phyloP scores from a whole-genome alignment of 345 rosid genomes.

The Eucalyptus pauciflora region DNA sequence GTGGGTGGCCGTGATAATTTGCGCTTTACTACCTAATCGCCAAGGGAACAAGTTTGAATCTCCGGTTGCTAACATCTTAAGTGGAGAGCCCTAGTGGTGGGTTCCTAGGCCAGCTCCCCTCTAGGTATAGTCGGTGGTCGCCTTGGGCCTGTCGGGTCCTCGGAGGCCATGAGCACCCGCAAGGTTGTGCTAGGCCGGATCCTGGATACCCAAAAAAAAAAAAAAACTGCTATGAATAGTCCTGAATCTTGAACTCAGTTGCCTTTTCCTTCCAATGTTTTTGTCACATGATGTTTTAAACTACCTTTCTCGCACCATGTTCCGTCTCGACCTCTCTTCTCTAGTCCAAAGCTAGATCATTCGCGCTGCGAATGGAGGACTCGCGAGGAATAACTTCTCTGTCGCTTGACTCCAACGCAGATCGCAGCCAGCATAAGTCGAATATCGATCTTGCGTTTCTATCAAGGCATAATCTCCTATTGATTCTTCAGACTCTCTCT shows the following conservation, averaged over 20 bases:
- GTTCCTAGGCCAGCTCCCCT: fast-evolving
- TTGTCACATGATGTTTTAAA: neutral
- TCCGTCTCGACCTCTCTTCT: neutral
- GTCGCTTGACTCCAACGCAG: neutral
- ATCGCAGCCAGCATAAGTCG: neutral
- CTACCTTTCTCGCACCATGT: neutral
- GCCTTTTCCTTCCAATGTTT: neutral
- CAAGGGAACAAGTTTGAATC: no score
- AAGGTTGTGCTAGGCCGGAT: no score
- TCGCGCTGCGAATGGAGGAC: neutral
- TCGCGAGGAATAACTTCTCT: neutral
- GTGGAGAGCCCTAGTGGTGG: fast-evolving
- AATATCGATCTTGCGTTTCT: neutral
- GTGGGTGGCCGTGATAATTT: no score
- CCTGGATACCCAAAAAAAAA: no score
- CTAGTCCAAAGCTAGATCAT: neutral
- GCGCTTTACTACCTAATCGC: no score
- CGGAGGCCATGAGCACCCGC: no score
- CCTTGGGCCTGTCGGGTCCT: no score
- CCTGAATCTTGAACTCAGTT: neutral
- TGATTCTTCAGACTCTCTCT: neutral
- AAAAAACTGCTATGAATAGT: neutral
- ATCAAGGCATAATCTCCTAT: neutral
- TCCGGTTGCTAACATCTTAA: no score
- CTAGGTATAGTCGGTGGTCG: no score